Evolutionary conservation across 192 early-diverging fungal species (phyloP), one percentile per base, ranked within the genome.

Genomic region (Phycomyces blakesleeanus): DNA sequence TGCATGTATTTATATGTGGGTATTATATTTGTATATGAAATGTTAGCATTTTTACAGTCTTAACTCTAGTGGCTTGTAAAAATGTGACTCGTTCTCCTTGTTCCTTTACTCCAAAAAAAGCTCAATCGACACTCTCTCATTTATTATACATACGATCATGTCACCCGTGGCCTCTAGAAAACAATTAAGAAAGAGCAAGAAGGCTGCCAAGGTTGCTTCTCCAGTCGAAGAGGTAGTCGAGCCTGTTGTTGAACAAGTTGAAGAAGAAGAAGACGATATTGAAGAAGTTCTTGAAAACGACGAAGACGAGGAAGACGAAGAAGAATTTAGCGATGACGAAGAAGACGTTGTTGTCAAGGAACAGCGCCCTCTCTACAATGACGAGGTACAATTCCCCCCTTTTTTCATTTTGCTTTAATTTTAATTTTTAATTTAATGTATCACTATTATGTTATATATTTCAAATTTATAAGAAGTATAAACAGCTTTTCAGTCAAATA

Each of bases 251-350:
- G 44, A 51, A 15, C 50, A 40, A 24, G 29, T 29, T 0, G 47
- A 51, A 53, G 49, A 38, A 34, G 59, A 51, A 37, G 59, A 21
- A 22, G 37, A 40, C 1, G 56, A 57, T 1, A 37, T 22, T 21
- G 39, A 25, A 22, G 56, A 25, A 20, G 29, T 37, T 20, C n/a
- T 38, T 12, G 55, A 57, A 29, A 34, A 57, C 6, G 40, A 44
- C 0, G 57, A 41, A 12, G 47, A 34, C 0, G 59, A 51, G n/a
- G 51, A 53, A 18, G 44, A 51, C 10, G 73, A 70, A 18, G 66
- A 68, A 8, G 68, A 71, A n/a, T 44, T 63, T 37, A 64, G 71
- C 25, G 41, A 71, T 1, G 68, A 70, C 24, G 68, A 74, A 61
- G 11, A 64, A 68, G 51, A 51, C 61, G 39, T 59, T 71, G 39